Conservation (phyloP, 176 grass and related monocot species). For the Oryza nivara region DNA sequence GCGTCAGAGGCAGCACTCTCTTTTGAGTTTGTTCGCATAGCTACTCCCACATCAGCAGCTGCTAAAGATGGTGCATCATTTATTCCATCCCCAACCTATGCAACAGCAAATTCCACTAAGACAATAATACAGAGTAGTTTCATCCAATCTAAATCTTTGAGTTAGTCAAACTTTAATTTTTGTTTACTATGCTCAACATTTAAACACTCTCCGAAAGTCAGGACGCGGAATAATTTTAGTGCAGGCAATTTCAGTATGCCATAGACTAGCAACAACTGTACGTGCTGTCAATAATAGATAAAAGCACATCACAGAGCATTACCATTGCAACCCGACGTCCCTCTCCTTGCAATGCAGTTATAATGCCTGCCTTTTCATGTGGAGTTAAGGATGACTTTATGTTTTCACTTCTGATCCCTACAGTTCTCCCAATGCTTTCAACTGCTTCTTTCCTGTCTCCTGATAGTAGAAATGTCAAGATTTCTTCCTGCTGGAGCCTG, state of each 20-base stretch:
- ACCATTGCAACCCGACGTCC: conserved; percentile 86
- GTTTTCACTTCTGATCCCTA: conserved; percentile 69
- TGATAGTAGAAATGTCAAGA: conserved; percentile 68
- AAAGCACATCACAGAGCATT: conserved; percentile 31
- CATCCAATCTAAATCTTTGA: neutral
- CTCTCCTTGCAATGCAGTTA: conserved; percentile 74
- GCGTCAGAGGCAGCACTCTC: conserved; percentile 94
- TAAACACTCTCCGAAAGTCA: neutral
- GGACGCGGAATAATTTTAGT: neutral
- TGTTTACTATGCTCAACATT: neutral
- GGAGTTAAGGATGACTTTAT: conserved; percentile 71
- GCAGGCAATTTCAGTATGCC: neutral
- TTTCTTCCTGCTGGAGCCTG: conserved; percentile 74
- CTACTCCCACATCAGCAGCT: conserved; percentile 90
- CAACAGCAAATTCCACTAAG: conserved; percentile 22
- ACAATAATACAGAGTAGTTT: neutral
- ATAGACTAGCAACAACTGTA: neutral
- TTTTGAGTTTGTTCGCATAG: conserved; percentile 76
- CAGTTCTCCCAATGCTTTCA: conserved; percentile 69
- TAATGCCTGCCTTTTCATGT: conserved; percentile 79
- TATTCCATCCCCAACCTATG: conserved; percentile 91
- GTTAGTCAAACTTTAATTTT: neutral
- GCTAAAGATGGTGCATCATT: conserved; percentile 95
- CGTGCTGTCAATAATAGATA: neutral
- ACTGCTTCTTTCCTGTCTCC: conserved; percentile 93